phyloP scores from a whole-genome alignment of 2,329 filamentous ascomycete species.

The Aspergillus felis region DNA sequence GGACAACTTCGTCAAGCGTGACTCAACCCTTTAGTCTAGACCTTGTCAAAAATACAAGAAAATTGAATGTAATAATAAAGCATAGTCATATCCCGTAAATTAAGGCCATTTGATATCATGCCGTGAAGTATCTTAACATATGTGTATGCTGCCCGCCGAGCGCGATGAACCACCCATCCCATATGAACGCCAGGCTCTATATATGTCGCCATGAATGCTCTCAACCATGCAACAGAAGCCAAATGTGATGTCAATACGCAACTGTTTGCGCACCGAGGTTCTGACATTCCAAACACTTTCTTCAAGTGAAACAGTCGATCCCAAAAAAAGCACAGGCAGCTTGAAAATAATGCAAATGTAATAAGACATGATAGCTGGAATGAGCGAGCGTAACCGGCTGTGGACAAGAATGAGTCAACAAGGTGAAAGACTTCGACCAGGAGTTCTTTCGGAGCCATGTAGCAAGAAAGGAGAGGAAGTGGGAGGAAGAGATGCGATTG shows the following conservation, averaged over 20 bases:
- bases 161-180: background rate
- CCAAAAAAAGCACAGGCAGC: background rate
- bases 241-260: background rate
- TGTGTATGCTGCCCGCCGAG: slow-evolving; percentile 7
- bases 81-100: background rate
- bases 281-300: background rate
- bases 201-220: slow-evolving; percentile 6
- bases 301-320: background rate
- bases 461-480: background rate
- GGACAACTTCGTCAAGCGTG: background rate
- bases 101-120: background rate
- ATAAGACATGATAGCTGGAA: background rate
- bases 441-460: slow-evolving; percentile 1
- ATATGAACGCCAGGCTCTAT: slow-evolving; percentile 12
- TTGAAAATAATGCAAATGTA: slow-evolving; percentile 2
- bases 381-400: background rate
- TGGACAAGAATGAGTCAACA: background rate
- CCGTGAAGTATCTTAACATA: slow-evolving; percentile 3
- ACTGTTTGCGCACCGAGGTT: background rate
- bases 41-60: background rate
- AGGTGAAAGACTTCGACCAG: background rate
- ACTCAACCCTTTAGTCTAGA: background rate
- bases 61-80: background rate
- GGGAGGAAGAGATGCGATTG: slow-evolving; percentile 2
- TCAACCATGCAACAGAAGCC: background rate